Evolutionary conservation across 2,329 filamentous ascomycete genomes (phyloP).

Genomic region (Epichloe amarillans): DNA sequence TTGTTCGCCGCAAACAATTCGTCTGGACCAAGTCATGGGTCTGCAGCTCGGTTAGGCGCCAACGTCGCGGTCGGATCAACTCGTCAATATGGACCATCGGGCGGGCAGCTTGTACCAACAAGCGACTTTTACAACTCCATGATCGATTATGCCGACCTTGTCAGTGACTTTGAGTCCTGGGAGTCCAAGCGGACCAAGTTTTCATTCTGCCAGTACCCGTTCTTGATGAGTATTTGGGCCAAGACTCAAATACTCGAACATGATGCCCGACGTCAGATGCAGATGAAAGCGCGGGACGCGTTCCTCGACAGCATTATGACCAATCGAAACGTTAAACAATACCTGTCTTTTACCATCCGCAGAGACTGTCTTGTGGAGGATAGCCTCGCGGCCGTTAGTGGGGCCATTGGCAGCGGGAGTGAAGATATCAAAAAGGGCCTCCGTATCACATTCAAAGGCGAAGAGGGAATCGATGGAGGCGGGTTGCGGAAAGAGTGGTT

Average conservation of each 20-base stretch:
- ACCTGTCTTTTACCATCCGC: constrained; percentile 63
- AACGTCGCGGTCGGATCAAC: constrained; percentile 8
- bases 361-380: constrained; percentile 82
- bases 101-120: constrained; percentile 59
- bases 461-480: constrained; percentile 84
- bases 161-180: constrained; percentile 81
- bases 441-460: constrained; percentile 71
- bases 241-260: constrained; percentile 86
- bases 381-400: constrained; percentile 71
- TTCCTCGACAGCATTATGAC: constrained; percentile 84
- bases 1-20: constrained; percentile 70
- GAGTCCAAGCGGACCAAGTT: constrained; percentile 63
- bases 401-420: constrained; percentile 65
- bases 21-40: constrained; percentile 22
- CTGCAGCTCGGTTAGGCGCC: constrained; percentile 11
- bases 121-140: constrained; percentile 81
- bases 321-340: constrained; percentile 59
- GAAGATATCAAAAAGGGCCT: constrained; percentile 87
- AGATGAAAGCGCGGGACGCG: constrained; percentile 72
- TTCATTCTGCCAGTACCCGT: constrained; percentile 84
- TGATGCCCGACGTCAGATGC: constrained; percentile 81
- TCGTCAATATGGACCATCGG: constrained; percentile 19
- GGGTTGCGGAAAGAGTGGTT: constrained; percentile 94
- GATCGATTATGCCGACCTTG: constrained; percentile 73
- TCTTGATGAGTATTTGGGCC: constrained; percentile 80